Evolutionary conservation across 2,329 filamentous ascomycete genomes (phyloP).

Genomic region (Metarhizium rileyi): DNA sequence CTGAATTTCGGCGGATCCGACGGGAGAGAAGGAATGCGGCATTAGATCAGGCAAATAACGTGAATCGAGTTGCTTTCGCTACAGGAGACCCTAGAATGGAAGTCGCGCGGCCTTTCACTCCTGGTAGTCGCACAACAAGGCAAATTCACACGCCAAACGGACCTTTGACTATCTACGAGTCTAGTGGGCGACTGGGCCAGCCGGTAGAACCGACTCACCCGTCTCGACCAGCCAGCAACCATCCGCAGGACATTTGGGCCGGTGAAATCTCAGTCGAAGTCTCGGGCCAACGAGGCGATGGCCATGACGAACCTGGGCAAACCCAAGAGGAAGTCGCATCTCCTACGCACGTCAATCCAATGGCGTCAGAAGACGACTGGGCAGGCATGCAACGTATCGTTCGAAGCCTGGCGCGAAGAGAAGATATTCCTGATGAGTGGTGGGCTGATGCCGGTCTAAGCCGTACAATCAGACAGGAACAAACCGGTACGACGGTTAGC

Average conservation of each 20-base stretch:
- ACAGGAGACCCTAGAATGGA: background rate
- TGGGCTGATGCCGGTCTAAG: slow-evolving; percentile 64
- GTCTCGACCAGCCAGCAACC: background rate
- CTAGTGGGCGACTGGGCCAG: slow-evolving; percentile 1
- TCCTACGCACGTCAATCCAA: slow-evolving; percentile 2
- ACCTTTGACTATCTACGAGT: slow-evolving; percentile 6
- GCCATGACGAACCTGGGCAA: background rate
- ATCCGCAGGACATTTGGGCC: slow-evolving; percentile 15
- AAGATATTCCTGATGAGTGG: slow-evolving; percentile 75
- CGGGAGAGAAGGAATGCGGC: slow-evolving; percentile 5
- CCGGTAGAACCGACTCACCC: background rate
- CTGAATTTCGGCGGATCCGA: slow-evolving; percentile 9
- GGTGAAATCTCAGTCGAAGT: slow-evolving; percentile 16
- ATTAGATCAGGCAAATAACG: background rate
- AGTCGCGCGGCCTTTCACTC: background rate
- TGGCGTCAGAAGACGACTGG: slow-evolving; percentile 27
- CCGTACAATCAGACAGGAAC: slow-evolving; percentile 37
- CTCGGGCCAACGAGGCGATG: slow-evolving; percentile 17
- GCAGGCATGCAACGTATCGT: slow-evolving; percentile 64
- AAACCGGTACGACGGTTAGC: slow-evolving; percentile 4
- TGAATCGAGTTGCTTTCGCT: background rate
- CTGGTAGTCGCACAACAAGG: background rate
- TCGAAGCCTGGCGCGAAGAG: slow-evolving; percentile 55
- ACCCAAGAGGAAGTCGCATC: background rate
- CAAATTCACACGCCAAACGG: slow-evolving; percentile 3